Percentiles rank a stretch among this genome's conserved stretches.
Evolutionary conservation across 2,329 filamentous ascomycete species (phyloP).

Genomic region (Cercospora sesami): DNA sequence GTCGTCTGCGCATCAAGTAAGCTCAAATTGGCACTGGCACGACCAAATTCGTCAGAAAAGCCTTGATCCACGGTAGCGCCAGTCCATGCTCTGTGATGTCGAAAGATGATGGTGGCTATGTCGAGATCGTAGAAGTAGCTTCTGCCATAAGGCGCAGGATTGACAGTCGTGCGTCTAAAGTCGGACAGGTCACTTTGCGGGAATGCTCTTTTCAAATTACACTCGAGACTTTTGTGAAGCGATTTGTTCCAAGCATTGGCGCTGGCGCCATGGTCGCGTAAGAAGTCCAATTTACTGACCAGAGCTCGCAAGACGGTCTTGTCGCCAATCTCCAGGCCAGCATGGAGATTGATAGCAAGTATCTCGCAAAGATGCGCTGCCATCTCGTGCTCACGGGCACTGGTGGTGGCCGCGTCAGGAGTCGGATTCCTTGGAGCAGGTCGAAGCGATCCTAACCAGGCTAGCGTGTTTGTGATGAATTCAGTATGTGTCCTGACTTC

Average conservation of each 20-base stretch:
- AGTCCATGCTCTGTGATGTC: slow-evolving; percentile 75
- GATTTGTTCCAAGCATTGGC: slow-evolving; percentile 85
- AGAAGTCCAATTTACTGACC: slow-evolving; percentile 74
- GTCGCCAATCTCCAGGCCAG: slow-evolving; percentile 74
- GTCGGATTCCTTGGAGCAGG: slow-evolving; percentile 45
- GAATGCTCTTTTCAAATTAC: slow-evolving; percentile 80
- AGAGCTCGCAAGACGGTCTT: slow-evolving; percentile 68
- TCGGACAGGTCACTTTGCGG: slow-evolving; percentile 69
- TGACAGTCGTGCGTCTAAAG: slow-evolving; percentile 72
- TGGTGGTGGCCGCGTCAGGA: slow-evolving; percentile 35
- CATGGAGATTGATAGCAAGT: slow-evolving; percentile 86
- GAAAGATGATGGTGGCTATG: slow-evolving; percentile 72
- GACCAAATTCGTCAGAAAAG: slow-evolving; percentile 73
- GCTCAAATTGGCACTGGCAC: slow-evolving; percentile 87
- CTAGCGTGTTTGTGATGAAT: slow-evolving; percentile 71
- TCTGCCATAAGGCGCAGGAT: slow-evolving; percentile 57
- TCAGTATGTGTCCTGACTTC: slow-evolving; percentile 70
- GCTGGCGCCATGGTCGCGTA: slow-evolving; percentile 72
- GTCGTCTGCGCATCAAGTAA: slow-evolving; percentile 87
- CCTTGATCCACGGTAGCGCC: slow-evolving; percentile 59
- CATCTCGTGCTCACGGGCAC: slow-evolving; percentile 52
- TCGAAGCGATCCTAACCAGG: slow-evolving; percentile 64
- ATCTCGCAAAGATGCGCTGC: slow-evolving; percentile 84
- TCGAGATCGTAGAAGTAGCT: slow-evolving; percentile 83
- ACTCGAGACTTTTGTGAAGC: slow-evolving; percentile 78